A percentile compares a stretch with the other conserved stretches of the same genome.
Evolutionary conservation across 495 filamentous ascomycete species (phyloP).

Genomic region (Neurospora africana): DNA sequence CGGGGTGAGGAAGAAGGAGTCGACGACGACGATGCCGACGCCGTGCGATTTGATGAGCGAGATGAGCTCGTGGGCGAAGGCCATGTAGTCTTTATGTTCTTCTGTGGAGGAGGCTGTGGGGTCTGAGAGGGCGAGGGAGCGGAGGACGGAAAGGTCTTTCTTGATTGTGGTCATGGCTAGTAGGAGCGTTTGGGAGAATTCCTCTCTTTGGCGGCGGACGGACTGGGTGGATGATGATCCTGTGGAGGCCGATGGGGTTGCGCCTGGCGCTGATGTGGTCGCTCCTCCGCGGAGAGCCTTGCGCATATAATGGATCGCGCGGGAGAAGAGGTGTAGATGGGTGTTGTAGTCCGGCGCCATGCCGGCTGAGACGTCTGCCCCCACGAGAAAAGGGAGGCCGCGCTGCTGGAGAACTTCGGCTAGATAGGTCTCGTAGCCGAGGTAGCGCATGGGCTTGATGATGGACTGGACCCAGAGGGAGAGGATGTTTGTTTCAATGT

Average conservation of each 20-base stretch:
- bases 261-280: background rate
- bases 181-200: constrained; percentile 27
- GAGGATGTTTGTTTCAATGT: constrained; percentile 23
- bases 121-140: background rate
- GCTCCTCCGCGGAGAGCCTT: constrained; percentile 19
- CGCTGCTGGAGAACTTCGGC: constrained; percentile 26
- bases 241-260: background rate
- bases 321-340: constrained; percentile 28
- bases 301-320: constrained; percentile 33
- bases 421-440: constrained; percentile 34
- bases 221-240: constrained; percentile 1
- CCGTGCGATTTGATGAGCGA: constrained; percentile 36
- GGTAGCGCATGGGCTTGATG: constrained; percentile 24
- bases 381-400: constrained; percentile 22
- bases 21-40: constrained; percentile 31
- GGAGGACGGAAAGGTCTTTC: constrained; percentile 27
- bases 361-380: constrained; percentile 16
- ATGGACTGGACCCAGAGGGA: constrained; percentile 31
- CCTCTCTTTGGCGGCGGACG: constrained; percentile 16
- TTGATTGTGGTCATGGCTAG: constrained; percentile 40
- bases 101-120: background rate
- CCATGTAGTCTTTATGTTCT: constrained; percentile 31
- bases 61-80: constrained; percentile 34
- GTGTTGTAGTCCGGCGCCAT: constrained; percentile 29
- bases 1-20: constrained; percentile 37